A percentile compares a stretch with the other conserved stretches of the same genome.
These are phyloP conservation scores for Ashbya aceris DNA, from an alignment of 1,139 yeast genomes.

Conservation along the genomic window DNA sequence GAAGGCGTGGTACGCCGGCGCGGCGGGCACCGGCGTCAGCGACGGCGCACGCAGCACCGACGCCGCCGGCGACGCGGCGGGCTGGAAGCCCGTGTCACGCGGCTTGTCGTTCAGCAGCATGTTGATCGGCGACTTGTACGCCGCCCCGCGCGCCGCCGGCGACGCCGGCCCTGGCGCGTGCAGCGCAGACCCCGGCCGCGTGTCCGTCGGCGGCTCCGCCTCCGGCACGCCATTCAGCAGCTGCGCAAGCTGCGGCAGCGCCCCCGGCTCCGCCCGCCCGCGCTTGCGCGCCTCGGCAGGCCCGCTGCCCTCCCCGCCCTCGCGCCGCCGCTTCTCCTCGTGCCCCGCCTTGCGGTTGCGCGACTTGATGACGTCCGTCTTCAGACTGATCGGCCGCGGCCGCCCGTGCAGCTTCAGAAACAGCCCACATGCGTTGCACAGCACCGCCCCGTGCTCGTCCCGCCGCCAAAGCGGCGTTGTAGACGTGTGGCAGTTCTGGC, in stretches of 20 bases:
- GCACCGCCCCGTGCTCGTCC: slow-evolving; percentile 85
- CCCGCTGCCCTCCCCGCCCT: slow-evolving; percentile 6
- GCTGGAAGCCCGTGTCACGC: not conserved
- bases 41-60: slow-evolving; percentile 1
- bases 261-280: slow-evolving; percentile 5
- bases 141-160: too few relatives aligned
- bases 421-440: slow-evolving; percentile 93
- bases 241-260: not conserved
- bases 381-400: slow-evolving; percentile 82
- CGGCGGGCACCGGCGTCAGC: not conserved
- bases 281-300: not conserved
- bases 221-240: not conserved
- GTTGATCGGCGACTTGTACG: slow-evolving; percentile 3
- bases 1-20: not conserved
- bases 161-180: too few relatives aligned
- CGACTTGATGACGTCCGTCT: slow-evolving; percentile 85
- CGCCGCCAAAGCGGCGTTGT: slow-evolving; percentile 95
- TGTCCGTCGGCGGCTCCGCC: not conserved
- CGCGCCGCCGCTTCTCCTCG: slow-evolving; percentile 29
- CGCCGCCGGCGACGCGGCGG: slow-evolving; percentile 1
- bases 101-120: slow-evolving; percentile 6
- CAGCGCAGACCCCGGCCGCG: not conserved
- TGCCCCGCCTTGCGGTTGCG: slow-evolving; percentile 51
- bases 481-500: slow-evolving; percentile 85
- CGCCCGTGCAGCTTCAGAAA: slow-evolving; percentile 86